Percentiles rank a stretch among this genome's conserved stretches.
Conservation (phyloP, 1,284 basidiomycete species). For the Filobasidium uniguttulatum region DNA sequence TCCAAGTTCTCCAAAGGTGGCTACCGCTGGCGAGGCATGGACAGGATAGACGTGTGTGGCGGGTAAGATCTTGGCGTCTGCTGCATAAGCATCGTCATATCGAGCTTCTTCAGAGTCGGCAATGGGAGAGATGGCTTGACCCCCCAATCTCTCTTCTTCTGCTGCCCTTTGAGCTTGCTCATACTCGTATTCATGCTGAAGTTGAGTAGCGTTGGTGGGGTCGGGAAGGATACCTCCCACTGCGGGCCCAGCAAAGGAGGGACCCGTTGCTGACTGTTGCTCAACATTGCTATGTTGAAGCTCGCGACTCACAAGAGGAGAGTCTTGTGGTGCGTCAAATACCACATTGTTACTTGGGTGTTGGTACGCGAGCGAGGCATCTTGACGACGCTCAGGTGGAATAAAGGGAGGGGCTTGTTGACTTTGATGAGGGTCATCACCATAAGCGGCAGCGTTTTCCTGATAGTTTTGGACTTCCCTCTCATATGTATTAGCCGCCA, state of each 20-base stretch:
- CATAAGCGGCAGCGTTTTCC: slow-evolving; percentile 9
- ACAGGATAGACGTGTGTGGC: slow-evolving; percentile 8
- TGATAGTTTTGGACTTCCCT: slow-evolving; percentile 4
- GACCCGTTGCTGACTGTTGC: too few species aligned
- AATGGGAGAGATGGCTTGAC: too few species aligned
- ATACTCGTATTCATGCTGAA: slow-evolving; percentile 30
- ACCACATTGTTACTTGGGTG: slow-evolving; percentile 10
- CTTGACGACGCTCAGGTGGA: background rate
- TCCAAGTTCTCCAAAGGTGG: too few species aligned
- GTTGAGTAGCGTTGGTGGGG: too few species aligned
- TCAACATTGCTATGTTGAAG: too few species aligned
- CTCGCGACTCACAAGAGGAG: background rate
- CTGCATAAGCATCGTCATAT: slow-evolving; percentile 6
- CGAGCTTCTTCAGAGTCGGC: too few species aligned
- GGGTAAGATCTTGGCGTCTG: slow-evolving; percentile 7
- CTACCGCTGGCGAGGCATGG: slow-evolving; percentile 7
- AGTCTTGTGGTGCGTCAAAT: slow-evolving; percentile 13
- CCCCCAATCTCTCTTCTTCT: background rate
- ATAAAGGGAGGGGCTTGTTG: too few species aligned
- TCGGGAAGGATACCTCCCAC: too few species aligned
- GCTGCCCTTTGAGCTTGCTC: slow-evolving; percentile 27
- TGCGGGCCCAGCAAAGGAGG: too few species aligned
- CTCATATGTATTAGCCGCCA: background rate
- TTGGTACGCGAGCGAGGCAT: background rate
- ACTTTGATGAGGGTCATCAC: slow-evolving; percentile 8